Base-by-base conservation (phyloP, 495 filamentous ascomycete species). In the Neurospora africana region DNA sequence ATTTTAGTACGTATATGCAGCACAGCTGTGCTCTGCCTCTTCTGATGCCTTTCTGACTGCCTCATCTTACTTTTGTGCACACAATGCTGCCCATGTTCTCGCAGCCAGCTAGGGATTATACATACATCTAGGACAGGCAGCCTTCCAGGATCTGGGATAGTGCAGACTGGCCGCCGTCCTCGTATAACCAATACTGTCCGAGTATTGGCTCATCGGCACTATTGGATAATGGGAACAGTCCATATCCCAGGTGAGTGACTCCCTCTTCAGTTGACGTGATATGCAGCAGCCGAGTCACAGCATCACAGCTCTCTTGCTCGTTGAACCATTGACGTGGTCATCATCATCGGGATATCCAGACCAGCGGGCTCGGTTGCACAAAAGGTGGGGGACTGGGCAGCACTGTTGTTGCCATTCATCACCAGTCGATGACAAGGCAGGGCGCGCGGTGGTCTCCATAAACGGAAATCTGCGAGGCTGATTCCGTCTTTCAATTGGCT, bases 401-500 rank as follows among this genome's bases (percentile, higher is more conserved):
- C 13, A 27, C 13, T 65, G 53, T 65, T 65, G 53, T 65, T 65
- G 53, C 53, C 11, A 65, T 19, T 65, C 53, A 65, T 19, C 53
- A 35, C 27, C 27, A 65, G 53, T 30, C 27, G 15, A 13, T 33
- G 53, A 65, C 53, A 65, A 65, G 27, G 53, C 27, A n/a, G 53
- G 47, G n/a, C 70, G 23, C 35, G 19, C 30, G 38, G 61, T 68
- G 27, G 21, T 65, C 53, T 76, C 77, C 76, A 69, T 43, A 76
- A 75, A 70, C 65, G 77, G 77, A 73, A 79, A 76, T 71, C 15
- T 71, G 61, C 43, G 33, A 47, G 67, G 67, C 53, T 69, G 17
- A 69, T 70, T 72, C 70, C 44, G 69, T 68, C 27, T 33, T 71
- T 44, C 70, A 71, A 78, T 79, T 79, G 77, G 77, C 69, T 73